A percentile compares a stretch with the other conserved stretches of the same genome.
phyloP scores from a whole-genome alignment of 2,329 filamentous ascomycete genomes.

The Colletotrichum brevisporum region DNA sequence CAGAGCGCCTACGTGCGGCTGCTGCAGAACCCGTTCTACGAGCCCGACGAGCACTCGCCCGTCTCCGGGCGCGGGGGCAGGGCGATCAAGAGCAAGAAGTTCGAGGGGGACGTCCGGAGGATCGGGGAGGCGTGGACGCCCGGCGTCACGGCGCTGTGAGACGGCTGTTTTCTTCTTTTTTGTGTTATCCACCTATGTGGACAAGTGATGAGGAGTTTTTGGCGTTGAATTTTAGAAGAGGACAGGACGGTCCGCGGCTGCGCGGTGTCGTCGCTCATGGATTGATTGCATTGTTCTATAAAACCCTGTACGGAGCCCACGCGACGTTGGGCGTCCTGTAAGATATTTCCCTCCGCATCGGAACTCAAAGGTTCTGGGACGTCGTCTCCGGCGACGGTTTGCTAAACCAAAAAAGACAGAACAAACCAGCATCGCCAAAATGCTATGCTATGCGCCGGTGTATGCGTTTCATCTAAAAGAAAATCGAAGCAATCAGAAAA shows the following conservation, averaged over 20 bases:
- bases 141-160: conserved; percentile 73
- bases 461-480: conserved; percentile 1
- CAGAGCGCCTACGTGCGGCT: conserved; percentile 93
- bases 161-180: background rate
- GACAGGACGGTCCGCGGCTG: background rate
- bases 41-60: conserved; percentile 85
- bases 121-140: conserved; percentile 91
- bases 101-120: conserved; percentile 84
- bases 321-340: conserved; percentile 1
- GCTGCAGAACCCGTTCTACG: conserved; percentile 95
- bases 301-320: conserved; percentile 5
- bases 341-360: conserved; percentile 3
- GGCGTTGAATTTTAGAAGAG: background rate
- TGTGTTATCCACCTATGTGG: background rate
- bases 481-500: background rate
- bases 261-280: background rate
- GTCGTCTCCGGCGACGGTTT: conserved; percentile 1
- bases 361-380: conserved; percentile 32
- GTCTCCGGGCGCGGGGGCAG: conserved; percentile 67
- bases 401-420: background rate
- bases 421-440: conserved; percentile 32
- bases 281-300: conserved; percentile 5
- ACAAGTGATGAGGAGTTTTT: conserved; percentile 13
- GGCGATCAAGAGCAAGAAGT: conserved; percentile 85
- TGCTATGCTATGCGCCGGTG: conserved; percentile 35